Evolutionary conservation across 257 asterid species (phyloP).

Genomic region (Scutellaria baicalensis): DNA sequence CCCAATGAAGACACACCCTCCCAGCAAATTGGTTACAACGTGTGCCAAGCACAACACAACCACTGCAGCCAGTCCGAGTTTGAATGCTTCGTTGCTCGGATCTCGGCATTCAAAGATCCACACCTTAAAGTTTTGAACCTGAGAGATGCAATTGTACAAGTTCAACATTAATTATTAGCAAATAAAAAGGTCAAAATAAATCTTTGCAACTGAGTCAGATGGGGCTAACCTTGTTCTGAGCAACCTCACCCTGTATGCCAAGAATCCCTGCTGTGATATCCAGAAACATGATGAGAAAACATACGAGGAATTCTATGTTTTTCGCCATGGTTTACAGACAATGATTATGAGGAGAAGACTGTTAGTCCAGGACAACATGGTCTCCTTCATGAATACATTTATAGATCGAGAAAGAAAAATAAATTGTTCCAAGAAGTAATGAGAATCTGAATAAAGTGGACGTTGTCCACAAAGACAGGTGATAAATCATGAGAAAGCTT

Average conservation of each 20-base stretch:
- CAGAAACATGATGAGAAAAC: conserved; percentile 33
- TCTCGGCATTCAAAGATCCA: conserved; percentile 81
- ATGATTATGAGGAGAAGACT: not conserved
- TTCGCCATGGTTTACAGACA: conserved; percentile 25
- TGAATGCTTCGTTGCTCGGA: conserved; percentile 75
- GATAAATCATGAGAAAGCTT: conserved; percentile 15
- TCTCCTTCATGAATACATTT: not conserved
- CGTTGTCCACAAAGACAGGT: conserved; percentile 16
- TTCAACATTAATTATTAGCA: not conserved
- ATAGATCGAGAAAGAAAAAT: not conserved
- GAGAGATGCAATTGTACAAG: not conserved
- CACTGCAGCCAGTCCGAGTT: conserved; percentile 66
- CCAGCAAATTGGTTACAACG: conserved; percentile 36
- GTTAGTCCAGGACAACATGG: not conserved
- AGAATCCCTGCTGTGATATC: conserved; percentile 49
- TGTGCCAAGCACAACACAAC: conserved; percentile 62
- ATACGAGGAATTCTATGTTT: conserved; percentile 28
- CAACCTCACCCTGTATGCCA: conserved; percentile 52
- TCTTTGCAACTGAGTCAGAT: not conserved
- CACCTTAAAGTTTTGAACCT: conserved; percentile 45
- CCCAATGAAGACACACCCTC: conserved; percentile 61
- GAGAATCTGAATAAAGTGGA: conserved; percentile 61
- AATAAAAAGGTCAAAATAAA: not conserved
- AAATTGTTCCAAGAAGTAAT: conserved; percentile 8
- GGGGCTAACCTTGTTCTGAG: conserved; percentile 41